Conservation (phyloP, 129 eudicot genomes). For the Centrapalus pauciflorus region DNA sequence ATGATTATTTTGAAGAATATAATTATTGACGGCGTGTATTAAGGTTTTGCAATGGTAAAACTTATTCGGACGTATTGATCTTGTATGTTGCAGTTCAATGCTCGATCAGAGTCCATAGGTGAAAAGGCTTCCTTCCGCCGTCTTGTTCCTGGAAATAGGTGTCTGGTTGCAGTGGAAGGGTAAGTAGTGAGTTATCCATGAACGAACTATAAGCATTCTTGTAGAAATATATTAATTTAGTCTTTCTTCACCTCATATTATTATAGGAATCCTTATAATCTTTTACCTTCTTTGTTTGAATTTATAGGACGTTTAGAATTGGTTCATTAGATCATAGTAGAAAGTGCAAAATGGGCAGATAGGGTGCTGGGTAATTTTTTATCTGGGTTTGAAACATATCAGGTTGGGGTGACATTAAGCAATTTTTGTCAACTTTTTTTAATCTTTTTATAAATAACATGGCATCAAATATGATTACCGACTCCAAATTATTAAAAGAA, state of each 20-base stretch:
- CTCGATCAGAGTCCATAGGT: constrained; percentile 75
- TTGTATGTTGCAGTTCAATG: constrained; percentile 70
- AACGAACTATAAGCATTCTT: not conserved
- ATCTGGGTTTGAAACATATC: no score
- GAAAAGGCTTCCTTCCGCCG: constrained; percentile 97
- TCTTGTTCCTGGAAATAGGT: constrained; percentile 79
- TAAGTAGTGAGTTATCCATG: constrained; percentile 23
- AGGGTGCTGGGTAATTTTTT: no score
- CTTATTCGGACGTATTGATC: not conserved
- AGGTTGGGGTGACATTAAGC: no score
- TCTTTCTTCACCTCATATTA: not conserved
- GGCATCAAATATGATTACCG: no score
- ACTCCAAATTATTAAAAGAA: no score
- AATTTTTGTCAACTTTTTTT: no score
- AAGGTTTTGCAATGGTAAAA: not conserved
- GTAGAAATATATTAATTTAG: not conserved
- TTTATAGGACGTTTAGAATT: constrained; percentile 1
- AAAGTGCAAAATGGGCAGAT: no score
- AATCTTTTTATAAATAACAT: no score
- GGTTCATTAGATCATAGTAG: constrained; percentile 4
- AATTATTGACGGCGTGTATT: not conserved
- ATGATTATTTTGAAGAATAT: not conserved
- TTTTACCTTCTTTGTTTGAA: not conserved
- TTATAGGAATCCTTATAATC: not conserved
- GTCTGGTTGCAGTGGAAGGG: constrained; percentile 93